Evolutionary conservation across 768 basidiomycete species (phyloP), one percentile per base, ranked within the genome.

Genomic region (Pleurotus sapidus): DNA sequence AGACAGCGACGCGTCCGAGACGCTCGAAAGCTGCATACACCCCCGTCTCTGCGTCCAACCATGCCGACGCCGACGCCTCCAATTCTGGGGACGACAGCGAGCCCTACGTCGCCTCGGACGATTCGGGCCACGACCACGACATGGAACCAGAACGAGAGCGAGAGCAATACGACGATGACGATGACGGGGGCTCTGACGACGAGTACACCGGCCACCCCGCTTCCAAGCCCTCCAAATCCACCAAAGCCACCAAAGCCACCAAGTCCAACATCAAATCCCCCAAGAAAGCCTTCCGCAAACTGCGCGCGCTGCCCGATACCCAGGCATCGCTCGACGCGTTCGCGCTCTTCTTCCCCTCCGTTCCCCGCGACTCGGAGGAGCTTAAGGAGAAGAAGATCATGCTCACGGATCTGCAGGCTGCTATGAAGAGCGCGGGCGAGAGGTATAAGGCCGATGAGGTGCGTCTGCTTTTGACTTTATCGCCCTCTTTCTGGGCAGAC

Each of bases 361-460:
- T 79, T 11, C 57, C 74, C 0, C 68, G 24, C 8, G 46, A 49
- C 23, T 53, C 75, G n/a, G 62, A 69, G 1, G 80, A 81, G 9
- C 67, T 91, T 3, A 68, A 75, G 11, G 63, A 66, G 18, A 81
- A 85, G 63, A 79, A 74, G 56, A 82, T 93, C 46, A 82, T 76
- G 74, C 79, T 91, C 61, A 80, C 81, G 56, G 89, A 93, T 59
- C 73, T 93, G 27, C 79, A 80, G 34, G 71, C 80, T 3, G 83
- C 83, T 3, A 81, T 85, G 0, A 74, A 74, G n/a, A 62, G 86
- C 39, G 75, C 93, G 39, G 85, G 86, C 43, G 89, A 91, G 68
- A 87, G 83, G 63, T 70, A 90, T 45, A 90, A 85, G 57, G 74
- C 81, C 1, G 87, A 90, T n/a, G 88, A 93, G 74, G 91, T 89